Base-by-base conservation (phyloP, 805 yeast species). In the Allodekkera sacchari region DNA sequence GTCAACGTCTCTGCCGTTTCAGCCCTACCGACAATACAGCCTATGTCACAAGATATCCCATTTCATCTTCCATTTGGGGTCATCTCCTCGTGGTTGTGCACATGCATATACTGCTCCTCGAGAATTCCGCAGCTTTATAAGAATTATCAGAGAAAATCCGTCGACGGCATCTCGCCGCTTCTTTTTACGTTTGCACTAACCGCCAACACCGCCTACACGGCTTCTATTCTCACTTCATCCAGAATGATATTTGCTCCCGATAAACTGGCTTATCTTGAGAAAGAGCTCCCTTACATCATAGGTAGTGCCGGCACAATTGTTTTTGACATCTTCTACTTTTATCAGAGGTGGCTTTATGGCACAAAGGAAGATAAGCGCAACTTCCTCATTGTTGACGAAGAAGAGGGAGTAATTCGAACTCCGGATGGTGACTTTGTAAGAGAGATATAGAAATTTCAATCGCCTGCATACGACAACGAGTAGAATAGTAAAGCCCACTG, bases 231-330 rank as follows among this genome's bases (percentile, higher is more conserved):
- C 25, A 63, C 79, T 2, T 74, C 83, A 29, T 68, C 83, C 57
- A 63, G 64, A 10, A 75, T 74, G 28, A 31, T 53, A 34, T 63
- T 19, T 39, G 49, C 57, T 11, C 57, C 53, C 1, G 57, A 63
- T 25, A 61, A 59, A 42, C 43, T 42, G 33, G 57, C 42, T 6
- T 88, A 82, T 48, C 55, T 85, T 18, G 42, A 60, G 41, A 76
- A 73, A 28, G 95, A 87, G 46, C 51, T 84, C 32, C 95, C 96
- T 0, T 88, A 78, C 48, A 64, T 89, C 20, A 47, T 85, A 17
- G 96, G 96, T 1, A 77, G 92, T 42, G 70, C 84, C 0, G 96
- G 96, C 6, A 87, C 96, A 0, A 68, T 87, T 13, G 42, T 75
- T 3, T 85, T 88, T 53, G 96, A 88, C 52, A 38, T 76, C 23